These are phyloP conservation scores for Colletotrichum euphorbiae DNA, from an alignment of 2,329 filamentous ascomycete genomes.

Conservation along the genomic window DNA sequence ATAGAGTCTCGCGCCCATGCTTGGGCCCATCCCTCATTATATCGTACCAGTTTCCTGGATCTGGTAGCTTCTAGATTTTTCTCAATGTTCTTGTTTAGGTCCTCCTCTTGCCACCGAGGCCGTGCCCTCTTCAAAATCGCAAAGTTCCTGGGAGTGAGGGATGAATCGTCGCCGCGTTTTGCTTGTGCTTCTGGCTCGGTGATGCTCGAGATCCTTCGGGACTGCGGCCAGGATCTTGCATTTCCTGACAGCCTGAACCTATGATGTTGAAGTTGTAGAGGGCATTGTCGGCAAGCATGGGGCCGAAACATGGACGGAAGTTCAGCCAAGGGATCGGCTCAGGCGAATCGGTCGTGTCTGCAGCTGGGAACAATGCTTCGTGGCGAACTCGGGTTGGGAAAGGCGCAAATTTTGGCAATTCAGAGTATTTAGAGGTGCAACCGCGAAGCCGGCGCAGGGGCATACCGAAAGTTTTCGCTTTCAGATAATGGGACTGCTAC, in stretches of 20 bases:
- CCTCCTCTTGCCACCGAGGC: neutral
- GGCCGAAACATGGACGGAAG: conserved; percentile 16
- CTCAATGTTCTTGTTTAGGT: neutral
- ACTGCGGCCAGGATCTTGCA: neutral
- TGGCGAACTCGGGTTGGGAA: too few species aligned
- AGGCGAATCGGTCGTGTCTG: neutral
- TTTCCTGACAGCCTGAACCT: conserved; percentile 1
- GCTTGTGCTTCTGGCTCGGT: neutral
- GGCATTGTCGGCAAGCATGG: conserved; percentile 18
- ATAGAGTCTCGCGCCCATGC: neutral
- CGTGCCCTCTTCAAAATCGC: too few species aligned
- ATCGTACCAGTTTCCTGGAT: neutral
- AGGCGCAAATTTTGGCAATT: too few species aligned
- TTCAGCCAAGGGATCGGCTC: neutral
- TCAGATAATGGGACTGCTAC: too few species aligned
- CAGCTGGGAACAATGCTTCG: neutral
- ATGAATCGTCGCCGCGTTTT: too few species aligned
- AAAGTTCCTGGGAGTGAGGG: too few species aligned
- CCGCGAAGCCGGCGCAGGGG: neutral
- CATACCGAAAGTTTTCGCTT: neutral
- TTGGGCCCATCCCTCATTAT: neutral
- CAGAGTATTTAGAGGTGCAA: neutral
- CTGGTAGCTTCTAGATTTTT: neutral
- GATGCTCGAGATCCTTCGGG: neutral
- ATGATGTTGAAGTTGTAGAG: conserved; percentile 20